Percentiles rank a stretch among this genome's conserved stretches.
phyloP scores from a whole-genome alignment of 129 eudicot species.

The Erigeron canadensis region DNA sequence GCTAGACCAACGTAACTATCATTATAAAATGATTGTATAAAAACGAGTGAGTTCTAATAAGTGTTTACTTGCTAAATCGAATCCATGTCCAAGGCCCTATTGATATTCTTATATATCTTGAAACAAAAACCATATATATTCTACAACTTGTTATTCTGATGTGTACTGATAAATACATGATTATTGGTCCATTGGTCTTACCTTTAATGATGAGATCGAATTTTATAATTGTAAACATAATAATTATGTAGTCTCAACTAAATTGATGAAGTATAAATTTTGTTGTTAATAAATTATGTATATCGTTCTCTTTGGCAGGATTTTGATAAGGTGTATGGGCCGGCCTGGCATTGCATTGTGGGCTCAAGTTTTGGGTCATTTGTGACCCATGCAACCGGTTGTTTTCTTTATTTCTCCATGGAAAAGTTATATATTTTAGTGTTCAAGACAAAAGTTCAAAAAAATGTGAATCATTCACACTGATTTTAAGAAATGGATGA shows the following conservation, averaged over 20 bases:
- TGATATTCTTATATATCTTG: too few relatives aligned
- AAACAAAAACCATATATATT: too few relatives aligned
- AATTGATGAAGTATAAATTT: background rate
- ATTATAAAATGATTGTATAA: too few relatives aligned
- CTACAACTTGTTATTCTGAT: too few relatives aligned
- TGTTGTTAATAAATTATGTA: background rate
- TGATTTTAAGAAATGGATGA: background rate
- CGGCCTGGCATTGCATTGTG: slow-evolving; percentile 95
- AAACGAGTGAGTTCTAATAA: too few relatives aligned
- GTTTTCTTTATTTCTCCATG: slow-evolving; percentile 75
- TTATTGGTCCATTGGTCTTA: background rate
- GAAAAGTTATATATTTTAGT: slow-evolving; percentile 68
- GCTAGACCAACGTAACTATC: too few relatives aligned
- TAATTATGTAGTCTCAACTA: background rate
- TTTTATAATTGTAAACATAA: background rate
- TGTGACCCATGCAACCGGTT: slow-evolving; percentile 78
- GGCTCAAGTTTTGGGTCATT: slow-evolving; percentile 93
- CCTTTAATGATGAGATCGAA: too few relatives aligned
- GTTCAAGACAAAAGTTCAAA: slow-evolving; percentile 69
- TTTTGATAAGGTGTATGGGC: slow-evolving; percentile 84
- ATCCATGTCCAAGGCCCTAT: too few relatives aligned
- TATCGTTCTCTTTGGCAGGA: slow-evolving; percentile 59
- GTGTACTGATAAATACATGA: background rate
- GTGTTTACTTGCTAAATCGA: too few relatives aligned
- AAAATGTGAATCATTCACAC: slow-evolving; percentile 17